A percentile compares a stretch with the other conserved stretches of the same genome.
Conservation (phyloP, 1,284 basidiomycete species). For the Malassezia brasiliensis region DNA sequence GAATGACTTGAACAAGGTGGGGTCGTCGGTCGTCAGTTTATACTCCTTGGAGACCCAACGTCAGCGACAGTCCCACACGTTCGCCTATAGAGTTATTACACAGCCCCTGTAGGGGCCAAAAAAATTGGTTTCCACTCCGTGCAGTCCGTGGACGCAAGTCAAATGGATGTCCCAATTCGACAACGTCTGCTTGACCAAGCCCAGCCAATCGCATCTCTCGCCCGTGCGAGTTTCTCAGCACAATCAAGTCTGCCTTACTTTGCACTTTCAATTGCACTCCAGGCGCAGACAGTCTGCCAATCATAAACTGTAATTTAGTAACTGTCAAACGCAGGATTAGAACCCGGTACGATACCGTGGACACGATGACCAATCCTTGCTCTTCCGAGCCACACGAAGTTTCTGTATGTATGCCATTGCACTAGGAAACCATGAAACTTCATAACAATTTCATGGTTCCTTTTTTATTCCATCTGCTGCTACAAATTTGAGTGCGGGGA, state of each 20-base stretch:
- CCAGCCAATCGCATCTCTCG: neutral
- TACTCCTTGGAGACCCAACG: too few species aligned
- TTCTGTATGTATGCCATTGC: neutral
- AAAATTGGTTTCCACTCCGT: neutral
- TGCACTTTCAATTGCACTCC: neutral
- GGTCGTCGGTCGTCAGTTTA: too few species aligned
- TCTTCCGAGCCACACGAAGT: neutral
- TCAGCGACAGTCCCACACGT: too few species aligned
- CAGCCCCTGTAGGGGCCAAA: neutral
- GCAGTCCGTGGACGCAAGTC: neutral
- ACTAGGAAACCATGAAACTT: neutral
- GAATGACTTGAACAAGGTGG: too few species aligned
- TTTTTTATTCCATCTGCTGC: too few species aligned
- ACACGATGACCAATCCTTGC: neutral
- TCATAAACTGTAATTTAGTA: neutral
- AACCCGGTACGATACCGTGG: conserved; percentile 5
- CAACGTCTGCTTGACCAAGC: neutral
- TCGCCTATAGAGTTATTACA: too few species aligned
- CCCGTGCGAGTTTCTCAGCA: neutral
- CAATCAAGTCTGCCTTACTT: conserved; percentile 6
- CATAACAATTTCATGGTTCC: too few species aligned
- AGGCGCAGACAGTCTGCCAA: neutral
- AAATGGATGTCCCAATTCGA: too few species aligned
- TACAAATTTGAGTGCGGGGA: neutral
- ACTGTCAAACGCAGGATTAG: neutral